These are phyloP conservation scores for Cercophora samala DNA, from an alignment of 495 filamentous ascomycete species.

Conservation along the genomic window DNA sequence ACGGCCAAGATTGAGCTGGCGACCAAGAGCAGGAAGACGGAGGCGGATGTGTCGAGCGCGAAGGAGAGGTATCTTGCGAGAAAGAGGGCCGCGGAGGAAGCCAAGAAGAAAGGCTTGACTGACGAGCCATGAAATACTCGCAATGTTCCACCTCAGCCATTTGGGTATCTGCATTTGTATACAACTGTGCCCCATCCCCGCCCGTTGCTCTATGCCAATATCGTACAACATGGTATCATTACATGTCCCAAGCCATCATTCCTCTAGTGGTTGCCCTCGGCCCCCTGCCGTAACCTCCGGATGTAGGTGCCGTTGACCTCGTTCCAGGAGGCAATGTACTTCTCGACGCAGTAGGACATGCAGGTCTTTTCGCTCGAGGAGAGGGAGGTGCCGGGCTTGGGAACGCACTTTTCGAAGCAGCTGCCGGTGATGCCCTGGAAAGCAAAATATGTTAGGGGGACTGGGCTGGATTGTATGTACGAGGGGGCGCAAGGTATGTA, in stretches of 20 bases:
- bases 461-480: not conserved
- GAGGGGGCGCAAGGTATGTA: constrained; percentile 43
- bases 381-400: constrained; percentile 74
- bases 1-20: constrained; percentile 64
- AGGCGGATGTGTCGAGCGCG: constrained; percentile 77
- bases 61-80: constrained; percentile 83
- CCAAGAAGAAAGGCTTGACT: constrained; percentile 48
- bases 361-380: constrained; percentile 72
- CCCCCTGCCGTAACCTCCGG: constrained; percentile 63
- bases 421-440: constrained; percentile 89
- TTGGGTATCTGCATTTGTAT: not conserved
- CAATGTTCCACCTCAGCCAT: not conserved
- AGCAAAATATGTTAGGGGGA: constrained; percentile 4
- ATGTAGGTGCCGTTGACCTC: constrained; percentile 73
- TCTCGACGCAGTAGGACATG: constrained; percentile 88
- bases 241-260: constrained; percentile 5
- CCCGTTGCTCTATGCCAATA: not conserved
- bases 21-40: constrained; percentile 68
- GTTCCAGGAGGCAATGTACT: constrained; percentile 96
- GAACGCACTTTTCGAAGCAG: constrained; percentile 92
- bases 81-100: constrained; percentile 75
- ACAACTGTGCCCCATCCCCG: not conserved
- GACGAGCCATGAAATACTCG: constrained; percentile 12
- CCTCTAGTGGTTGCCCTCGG: constrained; percentile 22
- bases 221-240: constrained; percentile 1